Percentiles rank a stretch among this genome's conserved stretches.
These are phyloP conservation scores for Clathrus columnatus DNA, from an alignment of 768 basidiomycete species.

Conservation along the genomic window DNA sequence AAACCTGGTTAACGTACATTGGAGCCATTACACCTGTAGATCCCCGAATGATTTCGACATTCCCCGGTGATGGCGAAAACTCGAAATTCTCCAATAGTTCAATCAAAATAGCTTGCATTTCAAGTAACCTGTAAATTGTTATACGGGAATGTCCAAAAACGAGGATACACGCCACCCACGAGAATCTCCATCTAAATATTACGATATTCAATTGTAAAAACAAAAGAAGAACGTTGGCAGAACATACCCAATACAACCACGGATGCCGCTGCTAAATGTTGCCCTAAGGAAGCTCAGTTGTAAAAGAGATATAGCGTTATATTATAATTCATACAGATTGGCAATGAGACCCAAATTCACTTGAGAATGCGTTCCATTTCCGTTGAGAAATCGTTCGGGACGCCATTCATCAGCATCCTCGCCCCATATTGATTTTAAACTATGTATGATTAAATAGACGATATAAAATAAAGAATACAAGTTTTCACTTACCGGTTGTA, in stretches of 20 bases:
- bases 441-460: too few species aligned
- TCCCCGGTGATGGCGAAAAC: slow-evolving; percentile 23
- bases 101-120: slow-evolving; percentile 27
- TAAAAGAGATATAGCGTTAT: background rate
- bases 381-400: slow-evolving; percentile 33
- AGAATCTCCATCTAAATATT: slow-evolving; percentile 1
- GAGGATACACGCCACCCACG: background rate
- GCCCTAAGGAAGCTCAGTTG: background rate
- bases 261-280: slow-evolving; percentile 1
- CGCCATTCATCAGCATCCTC: slow-evolving; percentile 29
- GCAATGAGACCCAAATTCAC: background rate
- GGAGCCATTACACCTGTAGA: background rate
- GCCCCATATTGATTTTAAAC: slow-evolving; percentile 24
- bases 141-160: background rate
- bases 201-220: background rate
- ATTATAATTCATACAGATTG: background rate
- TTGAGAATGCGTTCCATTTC: background rate
- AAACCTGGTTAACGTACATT: background rate
- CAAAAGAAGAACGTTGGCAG: background rate
- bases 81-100: slow-evolving; percentile 30
- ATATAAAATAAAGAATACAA: too few species aligned
- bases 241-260: slow-evolving; percentile 3
- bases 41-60: slow-evolving; percentile 24
- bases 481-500: too few species aligned
- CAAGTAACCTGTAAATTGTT: slow-evolving; percentile 20